A percentile compares a stretch with the other conserved stretches of the same genome.
Evolutionary conservation across 495 filamentous ascomycete genomes (phyloP).

Genomic region (Penicillium riverlandense): DNA sequence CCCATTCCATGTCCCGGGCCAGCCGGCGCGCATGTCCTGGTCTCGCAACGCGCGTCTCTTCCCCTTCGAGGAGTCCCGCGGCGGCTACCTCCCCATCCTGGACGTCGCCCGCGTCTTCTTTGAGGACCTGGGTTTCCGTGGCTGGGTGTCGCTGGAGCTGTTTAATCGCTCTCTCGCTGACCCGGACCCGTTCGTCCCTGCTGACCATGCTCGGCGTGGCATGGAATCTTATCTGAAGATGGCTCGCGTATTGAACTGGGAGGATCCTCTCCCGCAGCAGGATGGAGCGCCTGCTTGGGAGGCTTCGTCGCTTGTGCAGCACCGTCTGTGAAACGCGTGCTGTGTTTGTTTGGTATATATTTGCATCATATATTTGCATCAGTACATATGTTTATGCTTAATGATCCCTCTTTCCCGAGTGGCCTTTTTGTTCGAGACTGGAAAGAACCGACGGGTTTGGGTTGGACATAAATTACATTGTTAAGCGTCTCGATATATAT

Average conservation of each 20-base stretch:
- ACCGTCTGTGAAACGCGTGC: slow-evolving; percentile 9
- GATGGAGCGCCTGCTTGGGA: not conserved
- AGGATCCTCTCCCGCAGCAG: slow-evolving; percentile 5
- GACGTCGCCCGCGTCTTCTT: slow-evolving; percentile 56
- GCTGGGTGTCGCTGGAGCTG: slow-evolving; percentile 75
- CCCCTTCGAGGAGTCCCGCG: slow-evolving; percentile 61
- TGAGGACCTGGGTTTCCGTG: slow-evolving; percentile 59
- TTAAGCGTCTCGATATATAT: no score
- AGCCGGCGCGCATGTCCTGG: slow-evolving; percentile 73
- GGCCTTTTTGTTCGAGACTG: not conserved
- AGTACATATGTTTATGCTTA: not conserved
- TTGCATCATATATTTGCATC: not conserved
- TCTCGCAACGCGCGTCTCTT: slow-evolving; percentile 71
- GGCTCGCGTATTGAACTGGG: slow-evolving; percentile 28
- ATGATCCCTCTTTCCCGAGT: not conserved
- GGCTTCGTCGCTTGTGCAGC: slow-evolving; percentile 15
- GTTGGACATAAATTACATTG: no score
- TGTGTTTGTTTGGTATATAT: not conserved
- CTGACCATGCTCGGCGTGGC: slow-evolving; percentile 58
- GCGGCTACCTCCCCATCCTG: slow-evolving; percentile 63
- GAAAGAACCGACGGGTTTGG: not conserved
- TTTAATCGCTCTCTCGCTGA: slow-evolving; percentile 64
- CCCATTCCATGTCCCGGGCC: slow-evolving; percentile 52
- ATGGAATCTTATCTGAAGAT: slow-evolving; percentile 54
- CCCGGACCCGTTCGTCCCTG: slow-evolving; percentile 43